Base-by-base conservation (phyloP, 1,284 basidiomycete species). In the Schizophyllum commune region DNA sequence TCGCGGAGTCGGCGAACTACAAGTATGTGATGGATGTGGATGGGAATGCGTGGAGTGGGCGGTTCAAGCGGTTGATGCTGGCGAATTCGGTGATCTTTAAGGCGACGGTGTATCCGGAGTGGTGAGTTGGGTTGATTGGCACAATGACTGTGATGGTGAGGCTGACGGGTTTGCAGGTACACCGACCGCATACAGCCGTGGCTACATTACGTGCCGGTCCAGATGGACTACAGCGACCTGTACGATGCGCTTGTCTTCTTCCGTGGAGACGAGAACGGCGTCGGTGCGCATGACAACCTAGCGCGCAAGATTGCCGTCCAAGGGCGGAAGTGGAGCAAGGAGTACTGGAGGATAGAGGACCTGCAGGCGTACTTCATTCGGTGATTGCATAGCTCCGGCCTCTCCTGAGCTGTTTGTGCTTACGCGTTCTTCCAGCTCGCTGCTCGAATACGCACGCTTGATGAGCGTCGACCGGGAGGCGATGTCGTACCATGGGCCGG, bases 11-110 rank as follows among this genome's bases (percentile, higher is more conserved):
- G 13, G 81, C 77, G n/a, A 72, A 70, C 62, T 82, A 83, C 69
- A 87, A 85, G 70, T 87, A 84, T 68, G 72, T 86, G 55, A 62
- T 86, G 32, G 84, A 86, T 66, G 80, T 85, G 57, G 84, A 89
- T 65, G 87, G 86, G 1, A 86, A 89, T 65, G 86, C 83, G 1
- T 89, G 87, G 86, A 86, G 83, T 8, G 79, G 83, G 34, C 79
- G 87, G 1, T 89, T 89, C 71, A 85, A 86, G 64, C 75, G 84
- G 0, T 75, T 89, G 8, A 82, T 90, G 65, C 80, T 81, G 32
- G 79, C 82, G 27, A 84, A 85, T 58, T 78, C 85, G 2, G 72
- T 88, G 39, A 73, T 89, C 8, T 82, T 88, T 69, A 88, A 88
- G 68, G 73, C 80, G 4, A 88, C 84, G 0, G 75, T 83, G 34